Conservation (phyloP, 1,139 yeast species). For the Suhomyces bribrorum region DNA sequence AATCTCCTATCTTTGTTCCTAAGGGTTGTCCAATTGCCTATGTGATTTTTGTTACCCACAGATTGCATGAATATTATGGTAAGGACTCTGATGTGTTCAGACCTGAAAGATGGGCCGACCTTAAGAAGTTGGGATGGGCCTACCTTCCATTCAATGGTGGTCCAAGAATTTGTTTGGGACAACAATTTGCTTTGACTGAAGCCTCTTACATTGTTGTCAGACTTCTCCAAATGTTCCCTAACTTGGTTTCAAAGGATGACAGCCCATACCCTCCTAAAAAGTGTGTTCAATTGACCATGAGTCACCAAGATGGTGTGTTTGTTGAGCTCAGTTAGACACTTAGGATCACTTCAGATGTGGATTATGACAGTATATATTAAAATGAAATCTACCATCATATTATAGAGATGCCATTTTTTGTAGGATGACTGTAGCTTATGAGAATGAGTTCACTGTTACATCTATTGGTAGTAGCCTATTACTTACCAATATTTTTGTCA, state of each 20-base stretch:
- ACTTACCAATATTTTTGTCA: too few species aligned
- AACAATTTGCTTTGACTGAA: constrained; percentile 49
- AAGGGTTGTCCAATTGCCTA: constrained; percentile 26
- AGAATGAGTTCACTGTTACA: too few species aligned
- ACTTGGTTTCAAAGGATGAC: constrained; percentile 27
- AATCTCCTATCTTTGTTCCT: constrained; percentile 22
- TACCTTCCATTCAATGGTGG: constrained; percentile 49
- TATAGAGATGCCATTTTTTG: too few species aligned
- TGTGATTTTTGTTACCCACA: constrained; percentile 24
- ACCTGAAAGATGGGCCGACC: constrained; percentile 28
- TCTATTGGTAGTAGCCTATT: too few species aligned
- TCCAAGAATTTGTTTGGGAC: constrained; percentile 47
- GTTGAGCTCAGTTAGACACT: too few species aligned
- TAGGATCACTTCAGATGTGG: too few species aligned
- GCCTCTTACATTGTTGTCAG: constrained; percentile 36
- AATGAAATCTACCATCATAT: too few species aligned
- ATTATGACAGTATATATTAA: background rate
- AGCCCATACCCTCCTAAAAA: constrained; percentile 33
- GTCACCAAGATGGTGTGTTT: constrained; percentile 31
- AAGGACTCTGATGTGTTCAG: constrained; percentile 24
- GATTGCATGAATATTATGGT: constrained; percentile 22
- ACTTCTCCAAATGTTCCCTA: constrained; percentile 35
- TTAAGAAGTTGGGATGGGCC: constrained; percentile 41
- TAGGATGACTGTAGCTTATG: too few species aligned
- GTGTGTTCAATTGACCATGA: constrained; percentile 38